A percentile compares a stretch with the other conserved stretches of the same genome.
Evolutionary conservation across 2,329 filamentous ascomycete genomes (phyloP).

Genomic region (Ceratocystis variospora): DNA sequence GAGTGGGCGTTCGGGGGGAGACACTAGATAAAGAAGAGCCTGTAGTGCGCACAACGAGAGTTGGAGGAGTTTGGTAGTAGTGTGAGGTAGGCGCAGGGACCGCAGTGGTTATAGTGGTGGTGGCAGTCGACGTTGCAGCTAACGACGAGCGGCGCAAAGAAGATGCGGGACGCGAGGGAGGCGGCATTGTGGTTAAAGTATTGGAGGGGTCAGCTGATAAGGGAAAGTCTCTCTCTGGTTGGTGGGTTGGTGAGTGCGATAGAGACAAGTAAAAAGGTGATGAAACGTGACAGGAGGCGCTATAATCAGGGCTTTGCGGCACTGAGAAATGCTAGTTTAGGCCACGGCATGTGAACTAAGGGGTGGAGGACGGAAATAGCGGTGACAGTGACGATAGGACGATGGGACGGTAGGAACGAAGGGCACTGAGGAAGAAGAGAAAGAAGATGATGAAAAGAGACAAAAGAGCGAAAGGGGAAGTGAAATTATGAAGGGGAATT

Average conservation of each 20-base stretch:
- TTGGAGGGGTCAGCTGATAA: conserved; percentile 1
- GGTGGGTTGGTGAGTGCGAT: no score
- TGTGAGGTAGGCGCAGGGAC: conserved; percentile 20
- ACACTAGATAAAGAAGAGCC: neutral
- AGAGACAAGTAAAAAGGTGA: neutral
- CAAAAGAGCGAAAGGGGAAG: neutral
- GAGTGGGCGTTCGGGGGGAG: conserved; percentile 12
- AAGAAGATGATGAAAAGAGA: neutral
- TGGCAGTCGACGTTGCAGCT: conserved; percentile 21
- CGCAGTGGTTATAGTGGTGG: neutral
- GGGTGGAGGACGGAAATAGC: conserved; percentile 2
- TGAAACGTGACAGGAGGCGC: conserved; percentile 2
- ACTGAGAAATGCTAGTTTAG: neutral
- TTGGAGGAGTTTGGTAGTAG: neutral
- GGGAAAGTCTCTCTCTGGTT: neutral
- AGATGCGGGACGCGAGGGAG: conserved; percentile 13
- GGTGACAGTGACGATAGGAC: no score
- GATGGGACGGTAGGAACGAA: no score
- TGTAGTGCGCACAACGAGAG: conserved; percentile 2
- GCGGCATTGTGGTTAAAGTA: conserved; percentile 1
- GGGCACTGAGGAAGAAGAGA: neutral
- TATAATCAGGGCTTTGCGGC: conserved; percentile 6
- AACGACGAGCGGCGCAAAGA: conserved; percentile 15
- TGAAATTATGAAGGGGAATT: neutral
- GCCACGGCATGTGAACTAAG: neutral